phyloP scores from a whole-genome alignment of 176 grass and related monocot genomes.

The Pontederia paniculata region DNA sequence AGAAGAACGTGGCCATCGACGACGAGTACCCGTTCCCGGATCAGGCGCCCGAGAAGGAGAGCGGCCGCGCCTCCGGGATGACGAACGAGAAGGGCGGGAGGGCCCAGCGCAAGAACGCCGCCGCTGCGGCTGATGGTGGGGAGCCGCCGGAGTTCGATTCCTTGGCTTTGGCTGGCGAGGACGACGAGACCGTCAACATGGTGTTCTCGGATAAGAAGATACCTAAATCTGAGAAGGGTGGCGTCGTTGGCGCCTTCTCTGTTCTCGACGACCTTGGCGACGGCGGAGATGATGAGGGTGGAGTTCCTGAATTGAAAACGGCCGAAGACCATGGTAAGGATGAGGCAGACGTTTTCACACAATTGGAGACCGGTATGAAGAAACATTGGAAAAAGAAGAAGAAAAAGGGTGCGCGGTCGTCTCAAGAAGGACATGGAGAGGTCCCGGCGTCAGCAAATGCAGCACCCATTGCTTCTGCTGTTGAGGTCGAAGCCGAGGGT shows the following conservation, averaged over 20 bases:
- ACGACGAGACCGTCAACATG: conserved; percentile 47
- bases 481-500: no score
- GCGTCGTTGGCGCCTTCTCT: conserved; percentile 31
- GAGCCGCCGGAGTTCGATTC: conserved; percentile 32
- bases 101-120: conserved; percentile 11
- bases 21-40: conserved; percentile 77
- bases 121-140: conserved; percentile 25
- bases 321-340: conserved; percentile 24
- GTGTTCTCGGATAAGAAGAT: conserved; percentile 92
- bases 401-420: no score
- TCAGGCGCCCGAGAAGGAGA: conserved; percentile 25
- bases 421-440: no score
- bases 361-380: conserved; percentile 8
- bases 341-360: conserved; percentile 7
- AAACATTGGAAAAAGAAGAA: no score
- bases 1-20: conserved; percentile 84
- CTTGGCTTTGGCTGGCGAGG: conserved; percentile 19
- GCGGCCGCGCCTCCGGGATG: conserved; percentile 36
- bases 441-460: no score
- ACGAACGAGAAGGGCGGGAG: conserved; percentile 69
- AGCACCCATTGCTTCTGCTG: no score
- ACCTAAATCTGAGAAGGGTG: conserved; percentile 49
- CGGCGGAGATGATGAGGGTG: conserved; percentile 27
- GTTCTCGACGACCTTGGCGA: conserved; percentile 42
- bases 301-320: conserved; percentile 6